phyloP scores from a whole-genome alignment of 2,329 filamentous ascomycete species.

The Phyllosticta capitalensis region DNA sequence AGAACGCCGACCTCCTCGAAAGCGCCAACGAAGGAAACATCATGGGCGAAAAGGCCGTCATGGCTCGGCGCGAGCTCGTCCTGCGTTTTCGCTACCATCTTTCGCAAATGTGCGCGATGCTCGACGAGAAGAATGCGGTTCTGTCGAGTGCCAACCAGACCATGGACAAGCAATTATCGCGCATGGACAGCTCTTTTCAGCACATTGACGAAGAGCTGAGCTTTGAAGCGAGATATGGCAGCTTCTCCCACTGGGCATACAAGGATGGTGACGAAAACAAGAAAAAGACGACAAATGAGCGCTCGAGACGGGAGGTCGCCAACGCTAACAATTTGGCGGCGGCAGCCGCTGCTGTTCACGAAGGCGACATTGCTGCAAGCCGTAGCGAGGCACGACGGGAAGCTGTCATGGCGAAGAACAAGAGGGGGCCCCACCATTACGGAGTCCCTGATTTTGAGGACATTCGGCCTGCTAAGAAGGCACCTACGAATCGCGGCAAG shows the following conservation, averaged over 20 bases:
- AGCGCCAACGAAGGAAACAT: constrained; percentile 8
- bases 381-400: constrained; percentile 80
- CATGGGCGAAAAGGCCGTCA: constrained; percentile 38
- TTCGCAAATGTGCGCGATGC: constrained; percentile 73
- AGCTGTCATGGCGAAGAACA: constrained; percentile 60
- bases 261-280: constrained; percentile 59
- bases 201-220: constrained; percentile 83
- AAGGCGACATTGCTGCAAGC: constrained; percentile 69
- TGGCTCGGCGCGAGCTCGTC: constrained; percentile 64
- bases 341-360: constrained; percentile 65
- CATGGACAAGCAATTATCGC: constrained; percentile 70
- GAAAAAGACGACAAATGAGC: constrained; percentile 55
- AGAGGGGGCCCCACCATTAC: constrained; percentile 52
- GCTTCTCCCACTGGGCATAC: constrained; percentile 90
- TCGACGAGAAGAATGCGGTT: constrained; percentile 97
- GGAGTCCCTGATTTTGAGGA: constrained; percentile 77
- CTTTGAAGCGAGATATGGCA: constrained; percentile 89
- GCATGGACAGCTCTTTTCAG: constrained; percentile 79
- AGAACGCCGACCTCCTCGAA: constrained; percentile 18
- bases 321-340: constrained; percentile 59
- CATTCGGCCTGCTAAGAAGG: constrained; percentile 50
- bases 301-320: constrained; percentile 68
- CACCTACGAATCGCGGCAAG: constrained; percentile 50
- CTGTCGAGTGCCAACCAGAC: constrained; percentile 87
- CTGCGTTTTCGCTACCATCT: constrained; percentile 69